These are phyloP conservation scores for Geotrichum carabidarum DNA, from an alignment of 1,139 yeast species.

Conservation along the genomic window DNA sequence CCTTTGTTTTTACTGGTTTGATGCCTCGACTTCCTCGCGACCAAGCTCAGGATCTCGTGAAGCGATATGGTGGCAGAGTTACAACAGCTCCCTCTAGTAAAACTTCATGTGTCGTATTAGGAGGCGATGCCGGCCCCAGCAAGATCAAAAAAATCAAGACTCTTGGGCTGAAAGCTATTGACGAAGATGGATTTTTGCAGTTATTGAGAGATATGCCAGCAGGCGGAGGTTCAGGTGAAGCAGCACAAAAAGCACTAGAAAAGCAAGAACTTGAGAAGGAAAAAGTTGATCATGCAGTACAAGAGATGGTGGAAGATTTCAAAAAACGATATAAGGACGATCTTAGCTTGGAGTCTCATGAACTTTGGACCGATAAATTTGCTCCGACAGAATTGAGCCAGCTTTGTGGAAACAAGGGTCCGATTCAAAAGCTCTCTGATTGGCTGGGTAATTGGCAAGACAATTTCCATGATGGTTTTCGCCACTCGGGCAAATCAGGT, in stretches of 20 bases:
- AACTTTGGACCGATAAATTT: conserved; percentile 84
- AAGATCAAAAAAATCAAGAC: conserved; percentile 76
- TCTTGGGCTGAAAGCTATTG: conserved; percentile 70
- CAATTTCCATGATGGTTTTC: conserved; percentile 52
- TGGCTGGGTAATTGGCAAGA: conserved; percentile 83
- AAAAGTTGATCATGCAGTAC: conserved; percentile 46
- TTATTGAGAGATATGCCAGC: conserved; percentile 77
- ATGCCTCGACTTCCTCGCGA: conserved; percentile 75
- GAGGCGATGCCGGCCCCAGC: conserved; percentile 97
- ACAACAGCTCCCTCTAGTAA: conserved; percentile 81
- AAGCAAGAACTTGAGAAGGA: conserved; percentile 66
- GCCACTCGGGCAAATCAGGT: conserved; percentile 50
- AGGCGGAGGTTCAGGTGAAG: conserved; percentile 80
- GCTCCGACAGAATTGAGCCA: conserved; percentile 76
- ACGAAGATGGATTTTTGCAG: conserved; percentile 78
- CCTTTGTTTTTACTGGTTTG: conserved; percentile 90
- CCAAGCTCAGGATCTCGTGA: conserved; percentile 69
- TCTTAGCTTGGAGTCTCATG: conserved; percentile 2
- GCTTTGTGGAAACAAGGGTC: conserved; percentile 86
- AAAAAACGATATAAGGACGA: conserved; percentile 30
- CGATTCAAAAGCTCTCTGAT: conserved; percentile 54
- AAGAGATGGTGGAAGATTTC: conserved; percentile 41
- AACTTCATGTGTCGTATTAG: conserved; percentile 84
- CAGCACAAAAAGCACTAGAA: conserved; percentile 65
- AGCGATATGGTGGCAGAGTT: conserved; percentile 86